Conservation (phyloP, 306 rosid species). For the Quercus dentata region DNA sequence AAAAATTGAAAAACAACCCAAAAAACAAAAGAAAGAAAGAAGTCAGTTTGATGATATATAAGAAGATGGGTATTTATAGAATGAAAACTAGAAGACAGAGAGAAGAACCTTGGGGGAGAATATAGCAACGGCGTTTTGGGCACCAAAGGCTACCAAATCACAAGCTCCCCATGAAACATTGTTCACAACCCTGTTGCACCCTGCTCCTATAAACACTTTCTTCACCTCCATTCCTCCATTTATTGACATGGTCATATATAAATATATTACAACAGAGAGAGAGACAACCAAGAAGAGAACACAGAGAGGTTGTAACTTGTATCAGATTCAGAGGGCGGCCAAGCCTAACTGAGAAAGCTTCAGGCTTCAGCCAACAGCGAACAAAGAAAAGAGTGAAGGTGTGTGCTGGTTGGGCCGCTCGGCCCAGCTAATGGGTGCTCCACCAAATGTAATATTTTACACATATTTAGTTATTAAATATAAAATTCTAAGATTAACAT, state of each 20-base stretch:
- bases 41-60: not conserved
- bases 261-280: not conserved
- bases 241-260: constrained; percentile 19
- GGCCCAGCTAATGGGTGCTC: no score
- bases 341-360: no score
- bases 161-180: constrained; percentile 93
- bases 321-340: not conserved
- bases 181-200: constrained; percentile 88
- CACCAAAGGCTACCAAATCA: constrained; percentile 79
- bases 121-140: constrained; percentile 85
- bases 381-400: no score
- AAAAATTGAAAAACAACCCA: not conserved
- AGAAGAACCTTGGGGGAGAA: constrained; percentile 71
- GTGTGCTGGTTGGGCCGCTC: no score
- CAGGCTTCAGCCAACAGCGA: no score
- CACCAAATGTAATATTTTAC: no score
- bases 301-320: not conserved
- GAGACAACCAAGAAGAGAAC: not conserved
- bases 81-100: no score
- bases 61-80: no score
- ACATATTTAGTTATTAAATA: no score
- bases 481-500: no score
- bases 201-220: constrained; percentile 76
- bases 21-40: not conserved
- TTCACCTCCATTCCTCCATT: constrained; percentile 44